Base-by-base conservation (phyloP, 768 basidiomycete genomes). In the Hygrophoropsis aurantiaca region DNA sequence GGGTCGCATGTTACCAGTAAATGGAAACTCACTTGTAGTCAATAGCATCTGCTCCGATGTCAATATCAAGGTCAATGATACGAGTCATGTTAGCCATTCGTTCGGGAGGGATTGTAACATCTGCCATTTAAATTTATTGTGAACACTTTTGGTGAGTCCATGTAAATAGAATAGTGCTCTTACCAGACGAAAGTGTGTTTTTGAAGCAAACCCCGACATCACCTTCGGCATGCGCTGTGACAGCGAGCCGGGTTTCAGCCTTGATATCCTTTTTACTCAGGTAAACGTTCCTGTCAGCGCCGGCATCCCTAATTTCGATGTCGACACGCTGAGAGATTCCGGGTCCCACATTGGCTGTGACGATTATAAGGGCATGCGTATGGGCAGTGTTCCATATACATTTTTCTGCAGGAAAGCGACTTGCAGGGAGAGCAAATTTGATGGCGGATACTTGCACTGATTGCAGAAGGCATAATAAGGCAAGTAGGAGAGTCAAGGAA, bases 311-410 rank as follows among this genome's bases (percentile, higher is more conserved):
- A 52, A 99, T 93, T 62, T 97, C 93, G 54, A 99, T 78, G 74
- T 99, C 97, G 27, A 94, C 77, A 18, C 93, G 81, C 68, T 95
- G 94, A 56, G 79, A 74, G 1, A 69, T 67, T 0, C 87, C 88
- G 0, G 85, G 77, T 0, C 85, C 84, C 24, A 95, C 86, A 61
- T 97, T 95, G 36, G 95, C 94, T 0, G 95, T 97, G 55, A 97
- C 93, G 58, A 99, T 91, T 62, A 97, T 91, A 27, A 98, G 85
- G 5, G 90, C 80, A 58, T 92, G 84, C 5, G 77, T 70, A 59
- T 94, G 89, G 8, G 85, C 95, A 19, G 87, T 74, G 64, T 99
- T 97, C 97, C 97, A 99, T 47, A 98, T 85, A 69, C 95, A 97
- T 69, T 92, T 94, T 54, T 79, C 60, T 21, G 75, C 69, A 1